Evolutionary conservation across 441 rosid species (phyloP).

Genomic region (Francoa sonchifolia): DNA sequence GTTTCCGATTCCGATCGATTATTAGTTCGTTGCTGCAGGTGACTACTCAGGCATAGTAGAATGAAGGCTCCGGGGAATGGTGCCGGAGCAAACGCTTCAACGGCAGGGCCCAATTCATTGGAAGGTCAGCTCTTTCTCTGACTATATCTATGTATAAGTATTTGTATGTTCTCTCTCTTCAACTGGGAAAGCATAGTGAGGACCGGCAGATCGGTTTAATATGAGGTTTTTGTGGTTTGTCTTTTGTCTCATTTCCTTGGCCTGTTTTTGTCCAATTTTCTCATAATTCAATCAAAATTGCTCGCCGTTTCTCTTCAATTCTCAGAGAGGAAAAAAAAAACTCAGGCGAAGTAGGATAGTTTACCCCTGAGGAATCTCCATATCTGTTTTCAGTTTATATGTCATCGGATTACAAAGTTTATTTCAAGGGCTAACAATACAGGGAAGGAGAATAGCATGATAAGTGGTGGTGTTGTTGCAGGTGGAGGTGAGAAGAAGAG

Average conservation of each 20-base stretch:
- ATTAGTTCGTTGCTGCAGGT: background rate
- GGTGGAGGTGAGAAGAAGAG: constrained; percentile 41
- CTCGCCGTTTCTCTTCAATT: background rate
- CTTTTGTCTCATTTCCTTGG: background rate
- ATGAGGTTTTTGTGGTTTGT: background rate
- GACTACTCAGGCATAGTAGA: constrained; percentile 3
- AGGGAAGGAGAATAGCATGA: constrained; percentile 7
- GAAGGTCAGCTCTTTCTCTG: constrained; percentile 25
- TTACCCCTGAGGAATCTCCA: too few relatives aligned
- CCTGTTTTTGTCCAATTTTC: constrained; percentile 5
- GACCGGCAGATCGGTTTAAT: constrained; percentile 11
- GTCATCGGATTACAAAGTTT: background rate
- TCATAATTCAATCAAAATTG: background rate
- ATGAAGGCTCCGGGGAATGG: constrained; percentile 33
- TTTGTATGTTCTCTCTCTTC: background rate
- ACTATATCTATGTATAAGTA: background rate
- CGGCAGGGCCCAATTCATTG: constrained; percentile 11
- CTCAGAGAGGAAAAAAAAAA: background rate
- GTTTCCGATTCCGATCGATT: background rate
- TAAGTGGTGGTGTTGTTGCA: constrained; percentile 20
- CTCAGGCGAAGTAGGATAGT: too few relatives aligned
- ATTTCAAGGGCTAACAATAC: constrained; percentile 6
- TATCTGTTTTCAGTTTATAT: background rate
- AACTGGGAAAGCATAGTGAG: constrained; percentile 2
- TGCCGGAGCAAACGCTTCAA: constrained; percentile 17